phyloP scores from a whole-genome alignment of 1,284 basidiomycete species.

The Pyrrhoderma lamaoense region DNA sequence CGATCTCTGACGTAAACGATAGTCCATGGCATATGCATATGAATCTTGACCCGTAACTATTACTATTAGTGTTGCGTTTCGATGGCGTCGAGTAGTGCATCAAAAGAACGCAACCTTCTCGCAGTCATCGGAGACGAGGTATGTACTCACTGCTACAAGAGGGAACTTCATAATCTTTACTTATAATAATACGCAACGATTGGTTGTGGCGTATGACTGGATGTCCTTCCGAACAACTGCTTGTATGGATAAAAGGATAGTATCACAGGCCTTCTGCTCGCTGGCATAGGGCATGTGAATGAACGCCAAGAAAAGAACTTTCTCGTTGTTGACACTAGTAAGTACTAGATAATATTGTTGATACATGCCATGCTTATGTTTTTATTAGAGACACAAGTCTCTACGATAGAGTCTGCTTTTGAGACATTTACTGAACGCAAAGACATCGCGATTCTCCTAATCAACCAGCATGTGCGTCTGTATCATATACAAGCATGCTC shows the following conservation, averaged over 20 bases:
- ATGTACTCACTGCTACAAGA: conserved; percentile 19
- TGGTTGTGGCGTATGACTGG: not conserved
- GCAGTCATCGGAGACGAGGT: conserved; percentile 97
- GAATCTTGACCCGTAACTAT: no score
- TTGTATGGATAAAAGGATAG: conserved; percentile 60
- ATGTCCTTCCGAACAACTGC: conserved; percentile 1
- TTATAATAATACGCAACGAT: not conserved
- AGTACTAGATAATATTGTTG: conserved; percentile 24
- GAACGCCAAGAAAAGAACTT: conserved; percentile 94
- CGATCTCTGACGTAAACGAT: not conserved
- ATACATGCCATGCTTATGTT: not conserved
- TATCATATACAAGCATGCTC: no score
- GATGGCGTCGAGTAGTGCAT: conserved; percentile 35
- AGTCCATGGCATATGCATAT: no score
- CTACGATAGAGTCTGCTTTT: conserved; percentile 84
- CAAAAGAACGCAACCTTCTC: conserved; percentile 80
- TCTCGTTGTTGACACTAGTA: conserved; percentile 86
- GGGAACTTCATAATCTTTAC: not conserved
- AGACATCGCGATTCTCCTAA: conserved; percentile 91
- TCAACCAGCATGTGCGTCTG: conserved; percentile 89
- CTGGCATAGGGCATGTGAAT: conserved; percentile 86
- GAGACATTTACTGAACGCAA: conserved; percentile 88
- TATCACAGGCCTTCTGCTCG: conserved; percentile 87
- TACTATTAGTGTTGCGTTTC: not conserved
- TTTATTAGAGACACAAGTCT: conserved; percentile 75